Conservation (phyloP, 1,139 yeast genomes). For the Yamadazyma kanchanaburiensis region DNA sequence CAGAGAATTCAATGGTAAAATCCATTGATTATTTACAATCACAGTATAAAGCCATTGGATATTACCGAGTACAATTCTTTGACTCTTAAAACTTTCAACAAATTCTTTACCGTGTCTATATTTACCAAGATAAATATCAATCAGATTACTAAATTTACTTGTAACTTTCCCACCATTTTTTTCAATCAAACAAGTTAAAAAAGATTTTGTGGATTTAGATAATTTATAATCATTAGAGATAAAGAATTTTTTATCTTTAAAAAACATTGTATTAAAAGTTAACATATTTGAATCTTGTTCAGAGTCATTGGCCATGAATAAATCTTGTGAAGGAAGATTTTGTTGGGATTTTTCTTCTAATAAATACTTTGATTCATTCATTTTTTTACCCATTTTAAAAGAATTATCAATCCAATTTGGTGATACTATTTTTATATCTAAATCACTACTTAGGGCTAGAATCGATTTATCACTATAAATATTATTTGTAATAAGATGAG, state of each 20-base stretch:
- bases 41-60: conserved; percentile 73
- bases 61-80: conserved; percentile 53
- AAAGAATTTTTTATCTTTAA: conserved; percentile 25
- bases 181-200: conserved; percentile 25
- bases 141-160: conserved; percentile 19
- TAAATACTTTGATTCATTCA: conserved; percentile 54
- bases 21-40: conserved; percentile 54
- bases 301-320: conserved; percentile 12
- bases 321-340: conserved; percentile 3
- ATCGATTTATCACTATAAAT: conserved; percentile 49
- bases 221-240: conserved; percentile 32
- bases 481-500: conserved; percentile 69
- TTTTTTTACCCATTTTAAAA: conserved; percentile 46
- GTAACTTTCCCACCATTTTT: conserved; percentile 31
- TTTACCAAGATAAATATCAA: conserved; percentile 66
- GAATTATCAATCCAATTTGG: conserved; percentile 82
- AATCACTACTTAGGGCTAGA: conserved; percentile 36
- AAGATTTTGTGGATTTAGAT: conserved; percentile 25
- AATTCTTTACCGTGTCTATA: conserved; percentile 56
- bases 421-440: conserved; percentile 57
- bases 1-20: conserved; percentile 50
- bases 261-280: conserved; percentile 13
- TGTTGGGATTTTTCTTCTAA: conserved; percentile 9
- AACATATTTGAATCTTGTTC: conserved; percentile 8
- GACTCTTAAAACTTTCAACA: conserved; percentile 21